Conservation (phyloP, 2,329 filamentous ascomycete species). For the Colletotrichum sp. region DNA sequence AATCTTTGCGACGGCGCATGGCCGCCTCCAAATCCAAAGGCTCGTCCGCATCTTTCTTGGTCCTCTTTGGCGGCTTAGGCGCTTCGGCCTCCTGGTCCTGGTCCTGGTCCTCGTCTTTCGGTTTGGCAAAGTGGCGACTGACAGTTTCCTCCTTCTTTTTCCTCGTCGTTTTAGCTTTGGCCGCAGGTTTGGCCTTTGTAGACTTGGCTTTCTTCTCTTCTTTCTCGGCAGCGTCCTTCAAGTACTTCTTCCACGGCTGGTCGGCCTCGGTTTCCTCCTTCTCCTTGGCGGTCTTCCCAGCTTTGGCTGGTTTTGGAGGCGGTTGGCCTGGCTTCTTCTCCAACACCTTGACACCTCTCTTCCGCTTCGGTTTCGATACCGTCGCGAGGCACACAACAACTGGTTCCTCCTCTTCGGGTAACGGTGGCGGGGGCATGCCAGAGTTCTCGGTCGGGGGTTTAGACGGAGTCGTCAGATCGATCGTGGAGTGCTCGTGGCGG, state of each 20-base stretch:
- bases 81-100: slow-evolving; percentile 25
- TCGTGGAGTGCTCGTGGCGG: background rate
- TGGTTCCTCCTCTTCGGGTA: slow-evolving; percentile 2
- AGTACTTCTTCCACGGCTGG: slow-evolving; percentile 41
- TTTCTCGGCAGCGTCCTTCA: slow-evolving; percentile 10
- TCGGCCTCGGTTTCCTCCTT: background rate
- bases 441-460: background rate
- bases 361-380: slow-evolving; percentile 15
- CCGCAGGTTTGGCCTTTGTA: slow-evolving; percentile 28
- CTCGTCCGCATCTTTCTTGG: slow-evolving; percentile 26
- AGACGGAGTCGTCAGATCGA: slow-evolving; percentile 20
- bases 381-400: slow-evolving; percentile 5
- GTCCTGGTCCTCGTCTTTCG: slow-evolving; percentile 19
- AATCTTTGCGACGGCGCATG: slow-evolving; percentile 61
- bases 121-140: slow-evolving; percentile 37
- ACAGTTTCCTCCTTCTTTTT: slow-evolving; percentile 33
- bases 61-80: background rate
- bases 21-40: slow-evolving; percentile 52
- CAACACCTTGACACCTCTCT: slow-evolving; percentile 8
- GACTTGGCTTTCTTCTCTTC: background rate
- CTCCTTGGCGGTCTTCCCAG: background rate
- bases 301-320: background rate
- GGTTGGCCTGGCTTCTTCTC: slow-evolving; percentile 18
- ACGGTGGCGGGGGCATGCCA: background rate
- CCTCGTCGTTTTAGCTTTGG: slow-evolving; percentile 15